Evolutionary conservation across 2,329 filamentous ascomycete genomes (phyloP), one percentile per base, ranked within the genome.

Genomic region (Cladosporium sp.): DNA sequence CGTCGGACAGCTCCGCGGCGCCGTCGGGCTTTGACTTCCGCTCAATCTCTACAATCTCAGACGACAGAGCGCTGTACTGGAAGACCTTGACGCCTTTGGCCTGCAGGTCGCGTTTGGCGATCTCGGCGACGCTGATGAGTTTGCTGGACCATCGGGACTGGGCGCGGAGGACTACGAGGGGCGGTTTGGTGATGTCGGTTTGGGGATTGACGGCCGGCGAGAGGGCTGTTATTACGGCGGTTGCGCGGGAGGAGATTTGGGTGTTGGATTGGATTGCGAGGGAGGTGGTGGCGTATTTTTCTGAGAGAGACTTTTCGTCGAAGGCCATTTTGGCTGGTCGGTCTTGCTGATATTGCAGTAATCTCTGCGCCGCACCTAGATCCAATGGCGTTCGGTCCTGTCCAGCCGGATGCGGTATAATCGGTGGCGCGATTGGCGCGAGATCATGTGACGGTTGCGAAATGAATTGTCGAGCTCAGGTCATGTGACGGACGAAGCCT

Each of bases 71-170:
- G 35, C 51, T 66, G 52, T 71, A 71, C 50, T 70, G 67, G 58
- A 52, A 80, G 61, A 55, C 75, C 62, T 46, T 74, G 74, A 56
- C 75, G 71, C 58, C 76, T 70, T 19, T 77, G 62, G 58, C 35
- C 41, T 63, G 58, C 13, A 68, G 63, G 13, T 71, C 53, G 64
- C 68, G 63, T 54, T 71, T 70, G n/a, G 62, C 64, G 37, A 86
- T 82, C 67, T 89, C 86, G 42, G 77, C 76, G 43, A 89, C 77
- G 3, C 80, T 84, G 60, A 88, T 79, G 61, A 88, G 73, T 67
- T 89, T 90, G 67, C 75, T 76, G 1, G 80, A 76, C 3, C 62
- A 65, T 11, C 60, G 58, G 3, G 68, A 64, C 49, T 70, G 69
- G 11, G 74, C 69, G 41, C 65, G 61, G 9, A 77, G 55, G 34